Evolutionary conservation across 805 yeast genomes (phyloP).

Genomic region (Ogataea haglerorum): DNA sequence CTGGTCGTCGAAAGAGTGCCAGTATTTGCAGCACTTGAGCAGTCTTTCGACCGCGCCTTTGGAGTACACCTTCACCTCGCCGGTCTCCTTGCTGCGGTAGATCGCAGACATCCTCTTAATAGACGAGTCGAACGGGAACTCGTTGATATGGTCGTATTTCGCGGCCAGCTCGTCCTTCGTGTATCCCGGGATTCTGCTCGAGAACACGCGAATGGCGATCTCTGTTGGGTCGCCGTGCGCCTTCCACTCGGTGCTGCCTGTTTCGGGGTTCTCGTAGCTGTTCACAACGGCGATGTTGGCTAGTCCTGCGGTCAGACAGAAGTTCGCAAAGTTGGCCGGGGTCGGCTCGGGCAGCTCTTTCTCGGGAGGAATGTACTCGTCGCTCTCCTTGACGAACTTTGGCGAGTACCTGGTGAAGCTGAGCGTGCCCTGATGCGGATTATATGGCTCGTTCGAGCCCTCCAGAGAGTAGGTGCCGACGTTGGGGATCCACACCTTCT

Average conservation of each 20-base stretch:
- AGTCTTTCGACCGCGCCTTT: background rate
- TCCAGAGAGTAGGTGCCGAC: background rate
- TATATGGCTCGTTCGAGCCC: background rate
- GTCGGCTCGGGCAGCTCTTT: background rate
- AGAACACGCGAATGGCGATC: background rate
- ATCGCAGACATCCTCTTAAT: background rate
- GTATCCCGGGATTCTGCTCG: background rate
- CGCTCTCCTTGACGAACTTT: background rate
- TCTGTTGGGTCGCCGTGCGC: background rate
- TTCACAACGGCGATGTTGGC: background rate
- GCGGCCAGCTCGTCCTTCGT: background rate
- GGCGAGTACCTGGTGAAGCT: background rate
- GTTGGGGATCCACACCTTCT: constrained; percentile 15
- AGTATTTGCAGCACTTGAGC: background rate
- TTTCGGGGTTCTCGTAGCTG: background rate
- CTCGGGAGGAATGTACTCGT: background rate
- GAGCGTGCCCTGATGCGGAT: background rate
- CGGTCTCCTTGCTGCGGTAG: background rate
- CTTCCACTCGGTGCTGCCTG: background rate
- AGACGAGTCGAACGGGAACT: background rate
- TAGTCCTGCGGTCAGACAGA: background rate
- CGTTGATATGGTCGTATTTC: background rate
- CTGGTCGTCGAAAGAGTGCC: background rate
- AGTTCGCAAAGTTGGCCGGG: background rate
- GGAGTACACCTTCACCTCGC: background rate